Evolutionary conservation across 176 grass and related monocot genomes (phyloP).

Genomic region (Thalia dealbata): DNA sequence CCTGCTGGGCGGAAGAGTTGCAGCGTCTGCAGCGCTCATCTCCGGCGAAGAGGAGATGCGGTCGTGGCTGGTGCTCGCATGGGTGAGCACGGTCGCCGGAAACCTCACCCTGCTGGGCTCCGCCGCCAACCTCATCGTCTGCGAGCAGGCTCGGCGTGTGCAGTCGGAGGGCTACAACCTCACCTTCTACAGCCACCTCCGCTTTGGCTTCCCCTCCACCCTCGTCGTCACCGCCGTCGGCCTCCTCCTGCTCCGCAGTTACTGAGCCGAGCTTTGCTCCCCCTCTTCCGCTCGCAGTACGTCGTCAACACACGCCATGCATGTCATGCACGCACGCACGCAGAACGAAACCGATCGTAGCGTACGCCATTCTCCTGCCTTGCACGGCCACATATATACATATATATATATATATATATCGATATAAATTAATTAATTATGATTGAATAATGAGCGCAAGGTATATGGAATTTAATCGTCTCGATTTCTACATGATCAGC

Average conservation of each 20-base stretch:
- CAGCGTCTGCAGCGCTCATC: conserved; percentile 53
- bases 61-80: conserved; percentile 76
- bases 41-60: conserved; percentile 38
- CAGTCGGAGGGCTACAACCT: conserved; percentile 61
- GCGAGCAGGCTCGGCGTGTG: conserved; percentile 70
- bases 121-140: conserved; percentile 79
- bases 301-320: too few species aligned
- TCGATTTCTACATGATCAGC: too few species aligned
- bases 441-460: too few species aligned
- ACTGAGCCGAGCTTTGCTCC: conserved; percentile 16
- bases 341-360: too few species aligned
- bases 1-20: conserved; percentile 52
- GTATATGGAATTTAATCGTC: too few species aligned
- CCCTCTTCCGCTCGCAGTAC: conserved; percentile 8
- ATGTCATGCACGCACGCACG: too few species aligned
- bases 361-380: too few species aligned
- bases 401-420: too few species aligned
- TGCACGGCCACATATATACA: too few species aligned
- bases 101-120: conserved; percentile 82
- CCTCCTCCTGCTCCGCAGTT: conserved; percentile 46
- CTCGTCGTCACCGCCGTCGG: conserved; percentile 50
- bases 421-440: too few species aligned
- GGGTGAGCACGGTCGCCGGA: conserved; percentile 91
- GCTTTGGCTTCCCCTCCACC: conserved; percentile 68
- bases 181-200: conserved; percentile 73